Base-by-base conservation (phyloP, 2,329 filamentous ascomycete species). In the Periconia macrospinosa region DNA sequence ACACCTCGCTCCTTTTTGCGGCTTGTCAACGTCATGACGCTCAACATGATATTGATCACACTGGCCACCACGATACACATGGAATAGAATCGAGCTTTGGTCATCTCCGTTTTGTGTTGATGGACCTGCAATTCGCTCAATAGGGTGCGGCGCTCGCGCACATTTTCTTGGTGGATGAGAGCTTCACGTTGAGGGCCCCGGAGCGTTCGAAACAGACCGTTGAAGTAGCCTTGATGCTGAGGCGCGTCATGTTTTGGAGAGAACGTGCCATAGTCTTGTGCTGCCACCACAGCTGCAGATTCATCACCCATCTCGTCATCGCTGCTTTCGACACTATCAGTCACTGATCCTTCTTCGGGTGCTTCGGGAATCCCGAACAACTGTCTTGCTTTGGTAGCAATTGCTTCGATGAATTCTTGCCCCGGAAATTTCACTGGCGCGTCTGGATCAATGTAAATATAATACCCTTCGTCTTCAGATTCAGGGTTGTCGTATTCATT, bases 401-500 rank as follows among this genome's bases (percentile, higher is more conserved):
- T 67, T 17, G 55, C 76, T 54, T 83, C 79, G 23, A 91, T 73
- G 37, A 84, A 82, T 23, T 81, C 79, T 35, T 90, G 74, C 14
- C 89, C 87, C 0, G 87, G 85, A 50, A 90, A 88, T 33, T 76
- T 76, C 17, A 75, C 66, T 10, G 81, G 78, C 1, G 83, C 83
- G 60, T 90, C 82, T 0, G 90, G 89, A 66, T 92, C 83, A 54
- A 93, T 78, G 64, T 90, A 91, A 60, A 94, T 86, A 70, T 91
- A 94, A 30, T 81, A 82, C 35, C 83, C 81, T 18, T 85, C 81
- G 14, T 80, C 75, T 2, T 81, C 85, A 11, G 75, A 76, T 68
- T 90, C 91, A 9, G 89, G 89, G 68, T 92, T 77, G 61, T 95
- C 91, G 71, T 93, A 94, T 71, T 95, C 91, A 71, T 90, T 93